Evolutionary conservation across 2,329 filamentous ascomycete species (phyloP).

Genomic region (Aquanectria penicillioides): DNA sequence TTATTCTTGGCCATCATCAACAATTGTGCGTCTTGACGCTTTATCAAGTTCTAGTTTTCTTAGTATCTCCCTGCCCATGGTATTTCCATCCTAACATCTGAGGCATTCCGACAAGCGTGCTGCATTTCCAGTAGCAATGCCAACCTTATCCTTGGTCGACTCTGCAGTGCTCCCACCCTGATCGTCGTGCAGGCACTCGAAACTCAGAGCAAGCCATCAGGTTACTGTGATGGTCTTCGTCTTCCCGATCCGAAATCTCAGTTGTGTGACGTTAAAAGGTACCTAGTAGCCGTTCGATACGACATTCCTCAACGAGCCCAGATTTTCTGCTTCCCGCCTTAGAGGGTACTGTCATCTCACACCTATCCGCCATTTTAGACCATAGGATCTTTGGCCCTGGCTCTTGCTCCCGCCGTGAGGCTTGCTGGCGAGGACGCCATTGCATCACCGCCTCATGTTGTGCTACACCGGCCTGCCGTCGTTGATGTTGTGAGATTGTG

Average conservation of each 20-base stretch:
- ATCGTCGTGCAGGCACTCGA: neutral
- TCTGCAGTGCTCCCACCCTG: neutral
- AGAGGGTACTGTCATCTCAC: neutral
- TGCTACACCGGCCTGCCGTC: constrained; percentile 23
- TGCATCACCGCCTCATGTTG: constrained; percentile 26
- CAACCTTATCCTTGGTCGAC: neutral
- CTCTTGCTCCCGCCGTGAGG: neutral
- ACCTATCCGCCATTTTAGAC: neutral
- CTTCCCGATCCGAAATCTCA: constrained; percentile 14
- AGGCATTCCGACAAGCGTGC: neutral
- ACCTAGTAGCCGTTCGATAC: neutral
- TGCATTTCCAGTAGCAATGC: neutral
- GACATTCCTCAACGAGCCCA: constrained; percentile 2
- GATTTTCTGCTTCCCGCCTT: neutral
- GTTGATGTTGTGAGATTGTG: constrained; percentile 17
- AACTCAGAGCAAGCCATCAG: constrained; percentile 20
- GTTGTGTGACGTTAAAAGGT: constrained; percentile 3
- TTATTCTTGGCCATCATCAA: too few relatives aligned
- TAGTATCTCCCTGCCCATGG: too few relatives aligned
- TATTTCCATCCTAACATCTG: too few relatives aligned
- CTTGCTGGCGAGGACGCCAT: constrained; percentile 15
- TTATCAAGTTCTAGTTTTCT: too few relatives aligned
- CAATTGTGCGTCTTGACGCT: too few relatives aligned
- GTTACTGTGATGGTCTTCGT: constrained; percentile 14
- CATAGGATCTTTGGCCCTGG: neutral